phyloP scores from a whole-genome alignment of 371 early-diverging fungal genomes.

The Zychaea mexicana region DNA sequence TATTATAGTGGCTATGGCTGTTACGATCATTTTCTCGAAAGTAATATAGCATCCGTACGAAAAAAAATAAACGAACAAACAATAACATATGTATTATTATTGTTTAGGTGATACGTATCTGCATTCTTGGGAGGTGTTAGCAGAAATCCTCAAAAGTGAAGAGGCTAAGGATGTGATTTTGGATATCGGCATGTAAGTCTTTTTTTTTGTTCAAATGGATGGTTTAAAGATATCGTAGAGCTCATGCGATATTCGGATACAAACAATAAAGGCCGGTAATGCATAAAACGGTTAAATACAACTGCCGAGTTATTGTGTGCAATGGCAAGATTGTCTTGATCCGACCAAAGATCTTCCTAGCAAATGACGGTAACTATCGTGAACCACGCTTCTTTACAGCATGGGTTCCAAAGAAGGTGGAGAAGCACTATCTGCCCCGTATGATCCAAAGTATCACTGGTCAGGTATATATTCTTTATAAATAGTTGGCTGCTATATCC shows the following conservation, averaged over 20 bases:
- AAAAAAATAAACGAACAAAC: too few species aligned
- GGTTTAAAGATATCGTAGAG: too few species aligned
- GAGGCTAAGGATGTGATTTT: slow-evolving; percentile 80
- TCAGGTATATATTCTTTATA: slow-evolving; percentile 66
- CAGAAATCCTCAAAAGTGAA: slow-evolving; percentile 64
- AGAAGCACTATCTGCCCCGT: slow-evolving; percentile 80
- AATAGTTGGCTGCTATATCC: too few species aligned
- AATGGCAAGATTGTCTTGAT: slow-evolving; percentile 88
- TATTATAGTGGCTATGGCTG: slow-evolving; percentile 93
- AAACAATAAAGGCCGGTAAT: slow-evolving; percentile 91
- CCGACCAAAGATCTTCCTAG: slow-evolving; percentile 93
- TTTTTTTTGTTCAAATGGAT: slow-evolving; percentile 1
- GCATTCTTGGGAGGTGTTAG: slow-evolving; percentile 95
- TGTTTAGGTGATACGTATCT: slow-evolving; percentile 82
- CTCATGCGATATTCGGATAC: too few species aligned
- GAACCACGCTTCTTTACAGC: slow-evolving; percentile 95
- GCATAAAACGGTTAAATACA: slow-evolving; percentile 91
- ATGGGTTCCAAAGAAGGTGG: slow-evolving; percentile 74
- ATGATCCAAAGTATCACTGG: slow-evolving; percentile 78
- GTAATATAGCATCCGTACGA: too few species aligned
- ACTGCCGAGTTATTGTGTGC: slow-evolving; percentile 88
- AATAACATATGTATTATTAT: too few species aligned
- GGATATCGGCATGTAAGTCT: slow-evolving; percentile 93
- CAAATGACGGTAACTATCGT: slow-evolving; percentile 97
- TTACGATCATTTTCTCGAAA: slow-evolving; percentile 96